Conservation (phyloP, 805 yeast genomes). For the Starmerella bombicola region DNA sequence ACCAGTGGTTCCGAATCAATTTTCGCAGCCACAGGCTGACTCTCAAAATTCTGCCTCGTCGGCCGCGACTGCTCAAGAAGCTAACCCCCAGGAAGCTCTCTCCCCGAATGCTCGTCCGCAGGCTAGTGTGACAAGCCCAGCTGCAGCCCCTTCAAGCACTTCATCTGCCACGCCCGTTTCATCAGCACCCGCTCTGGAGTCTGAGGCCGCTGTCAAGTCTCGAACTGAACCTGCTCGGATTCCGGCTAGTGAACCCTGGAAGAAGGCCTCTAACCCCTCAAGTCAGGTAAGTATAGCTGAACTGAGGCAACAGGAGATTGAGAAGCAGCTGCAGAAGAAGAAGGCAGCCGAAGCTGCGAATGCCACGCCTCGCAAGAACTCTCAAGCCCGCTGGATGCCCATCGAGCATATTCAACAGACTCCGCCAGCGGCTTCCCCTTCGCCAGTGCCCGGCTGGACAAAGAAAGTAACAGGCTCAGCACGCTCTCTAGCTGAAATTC, state of each 20-base stretch:
- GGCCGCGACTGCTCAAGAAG: background rate
- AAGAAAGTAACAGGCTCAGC: slow-evolving; percentile 22
- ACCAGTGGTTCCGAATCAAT: no score
- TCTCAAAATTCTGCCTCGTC: background rate
- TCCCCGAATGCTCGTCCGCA: no score
- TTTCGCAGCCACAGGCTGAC: background rate
- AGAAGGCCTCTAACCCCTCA: slow-evolving; percentile 15
- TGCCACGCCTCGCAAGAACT: slow-evolving; percentile 1
- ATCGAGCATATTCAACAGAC: slow-evolving; percentile 2
- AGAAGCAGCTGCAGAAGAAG: slow-evolving; percentile 9
- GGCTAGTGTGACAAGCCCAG: background rate
- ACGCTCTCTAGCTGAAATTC: slow-evolving; percentile 30
- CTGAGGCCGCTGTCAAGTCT: background rate
- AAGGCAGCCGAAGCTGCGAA: background rate
- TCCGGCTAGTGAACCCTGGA: slow-evolving; percentile 18
- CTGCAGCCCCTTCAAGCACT: background rate
- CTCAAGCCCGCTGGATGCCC: slow-evolving; percentile 7
- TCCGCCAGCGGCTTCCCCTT: background rate
- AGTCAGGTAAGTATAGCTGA: slow-evolving; percentile 15
- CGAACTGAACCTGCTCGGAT: slow-evolving; percentile 16
- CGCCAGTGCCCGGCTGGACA: slow-evolving; percentile 15
- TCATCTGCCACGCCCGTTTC: background rate
- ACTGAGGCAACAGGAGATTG: slow-evolving; percentile 14
- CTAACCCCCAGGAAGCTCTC: no score
- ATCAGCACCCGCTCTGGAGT: background rate